These are phyloP conservation scores for Apiospora malaysiana DNA, from an alignment of 2,329 filamentous ascomycete genomes.

Conservation along the genomic window DNA sequence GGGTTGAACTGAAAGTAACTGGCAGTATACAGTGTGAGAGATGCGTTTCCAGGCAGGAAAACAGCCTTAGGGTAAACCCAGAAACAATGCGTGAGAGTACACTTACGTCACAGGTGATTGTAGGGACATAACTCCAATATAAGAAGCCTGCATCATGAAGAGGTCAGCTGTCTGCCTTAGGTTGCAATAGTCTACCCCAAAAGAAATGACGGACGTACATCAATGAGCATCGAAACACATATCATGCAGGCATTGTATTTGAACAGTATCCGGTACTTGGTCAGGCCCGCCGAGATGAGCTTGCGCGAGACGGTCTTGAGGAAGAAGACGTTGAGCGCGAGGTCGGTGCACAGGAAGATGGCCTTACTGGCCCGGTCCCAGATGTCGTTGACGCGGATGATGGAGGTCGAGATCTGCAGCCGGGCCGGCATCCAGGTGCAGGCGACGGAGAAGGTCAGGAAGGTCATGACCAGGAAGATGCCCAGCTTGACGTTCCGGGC, in stretches of 20 bases:
- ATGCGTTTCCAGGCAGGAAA: background rate
- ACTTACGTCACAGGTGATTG: conserved; percentile 5
- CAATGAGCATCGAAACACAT: conserved; percentile 1
- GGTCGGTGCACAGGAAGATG: conserved; percentile 55
- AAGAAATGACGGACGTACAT: background rate
- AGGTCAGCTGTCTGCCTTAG: background rate
- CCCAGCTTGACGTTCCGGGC: background rate
- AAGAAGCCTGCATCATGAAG: background rate
- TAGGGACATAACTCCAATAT: background rate
- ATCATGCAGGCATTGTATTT: conserved; percentile 56
- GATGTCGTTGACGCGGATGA: conserved; percentile 46
- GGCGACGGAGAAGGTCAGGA: conserved; percentile 1
- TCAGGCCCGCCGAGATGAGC: conserved; percentile 52
- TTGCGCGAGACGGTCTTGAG: conserved; percentile 50
- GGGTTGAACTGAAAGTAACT: conserved; percentile 18
- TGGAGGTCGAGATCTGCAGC: conserved; percentile 10
- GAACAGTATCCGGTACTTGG: conserved; percentile 55
- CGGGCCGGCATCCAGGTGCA: conserved; percentile 17
- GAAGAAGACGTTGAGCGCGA: conserved; percentile 57
- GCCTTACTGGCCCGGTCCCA: conserved; percentile 60
- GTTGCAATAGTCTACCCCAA: no score
- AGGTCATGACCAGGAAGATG: conserved; percentile 4
- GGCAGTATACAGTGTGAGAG: background rate
- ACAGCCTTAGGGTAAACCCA: no score
- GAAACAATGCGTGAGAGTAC: background rate